Base-by-base conservation (phyloP, 108 stramenopile species). In the Nannochloropsis granulata region DNA sequence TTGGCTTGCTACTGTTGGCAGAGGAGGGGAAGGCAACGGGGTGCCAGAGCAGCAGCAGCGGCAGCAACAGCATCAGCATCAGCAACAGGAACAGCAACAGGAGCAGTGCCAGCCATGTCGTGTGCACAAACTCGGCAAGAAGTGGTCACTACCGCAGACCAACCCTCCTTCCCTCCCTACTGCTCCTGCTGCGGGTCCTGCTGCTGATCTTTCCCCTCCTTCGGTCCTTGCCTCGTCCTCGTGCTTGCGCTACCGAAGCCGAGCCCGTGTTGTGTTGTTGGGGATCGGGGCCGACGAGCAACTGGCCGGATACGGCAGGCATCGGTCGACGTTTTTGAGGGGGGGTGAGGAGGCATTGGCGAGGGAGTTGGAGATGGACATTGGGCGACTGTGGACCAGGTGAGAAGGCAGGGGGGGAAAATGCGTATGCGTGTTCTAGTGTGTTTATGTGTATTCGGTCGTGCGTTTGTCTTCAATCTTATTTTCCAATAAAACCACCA, bases 281-380 rank as follows among this genome's bases (percentile, higher is more conserved):
- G 98, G 98, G 12, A 93, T 96, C 82, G 98, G 98, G 16, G 98
- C 98, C 9, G 98, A 99, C 84, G 98, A 99, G 87, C 95, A 93
- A 84, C 84, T 97, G 83, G 98, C 92, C 44, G 98, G 98, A 2
- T 99, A 99, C 91, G 95, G 95, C 56, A 90, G 98, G 23, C 98
- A 99, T 84, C 91, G 95, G 44, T 93, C 93, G 44, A 95, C 94
- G 21, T 95, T 90, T 88, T 82, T 86, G 79, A 85, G 87, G 34
- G 95, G 91, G 34, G 88, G 89, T 43, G 46, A 84, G 81, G 44
- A 44, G n/a, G 89, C 86, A 25, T 90, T 99, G 12, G 88, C 56
- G 24, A 78, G 56, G 5, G 98, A 98, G 91, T 87, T 99, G 34
- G 46, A 87, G 79, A 88, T 91, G 91, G 98, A 99, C 84, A 84